Evolutionary conservation across 495 filamentous ascomycete genomes (phyloP).

Genomic region (Extremus antarcticus): DNA sequence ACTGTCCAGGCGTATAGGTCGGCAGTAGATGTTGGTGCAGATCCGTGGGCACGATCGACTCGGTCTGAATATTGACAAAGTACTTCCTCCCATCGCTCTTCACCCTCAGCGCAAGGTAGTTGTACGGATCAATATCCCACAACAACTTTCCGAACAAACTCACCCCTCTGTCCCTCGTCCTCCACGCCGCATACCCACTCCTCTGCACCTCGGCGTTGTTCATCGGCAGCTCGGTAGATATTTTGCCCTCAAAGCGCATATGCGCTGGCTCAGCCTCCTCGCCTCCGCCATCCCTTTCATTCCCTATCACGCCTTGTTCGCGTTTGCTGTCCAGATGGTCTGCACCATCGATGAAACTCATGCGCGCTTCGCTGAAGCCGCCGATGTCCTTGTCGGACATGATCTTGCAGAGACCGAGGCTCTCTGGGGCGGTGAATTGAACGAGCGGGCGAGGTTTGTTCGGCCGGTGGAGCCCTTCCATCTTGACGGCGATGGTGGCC

Average conservation of each 20-base stretch:
- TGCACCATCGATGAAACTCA: slow-evolving; percentile 52
- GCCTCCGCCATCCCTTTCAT: slow-evolving; percentile 25
- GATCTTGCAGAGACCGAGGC: slow-evolving; percentile 58
- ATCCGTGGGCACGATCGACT: slow-evolving; percentile 82
- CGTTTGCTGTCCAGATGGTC: background rate
- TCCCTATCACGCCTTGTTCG: background rate
- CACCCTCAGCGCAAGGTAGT: slow-evolving; percentile 78
- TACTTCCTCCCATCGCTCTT: slow-evolving; percentile 87
- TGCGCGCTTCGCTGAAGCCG: slow-evolving; percentile 61
- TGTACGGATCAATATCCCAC: slow-evolving; percentile 83
- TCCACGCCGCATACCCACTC: slow-evolving; percentile 82
- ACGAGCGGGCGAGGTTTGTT: slow-evolving; percentile 48
- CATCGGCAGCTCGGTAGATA: slow-evolving; percentile 74
- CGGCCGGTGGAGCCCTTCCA: slow-evolving; percentile 46
- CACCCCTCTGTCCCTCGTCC: slow-evolving; percentile 39
- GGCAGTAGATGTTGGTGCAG: slow-evolving; percentile 92
- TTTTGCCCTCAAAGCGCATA: slow-evolving; percentile 72
- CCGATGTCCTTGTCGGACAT: slow-evolving; percentile 80
- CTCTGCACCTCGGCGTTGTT: slow-evolving; percentile 57
- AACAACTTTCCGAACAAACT: slow-evolving; percentile 70
- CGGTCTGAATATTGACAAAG: slow-evolving; percentile 91
- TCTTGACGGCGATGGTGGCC: slow-evolving; percentile 31
- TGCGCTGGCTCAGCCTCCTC: slow-evolving; percentile 39
- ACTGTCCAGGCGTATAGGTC: slow-evolving; percentile 65
- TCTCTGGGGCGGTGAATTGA: slow-evolving; percentile 52